Evolutionary conservation across 2,329 filamentous ascomycete genomes (phyloP), one percentile per base, ranked within the genome.

Genomic region (Cytospora piceicola): DNA sequence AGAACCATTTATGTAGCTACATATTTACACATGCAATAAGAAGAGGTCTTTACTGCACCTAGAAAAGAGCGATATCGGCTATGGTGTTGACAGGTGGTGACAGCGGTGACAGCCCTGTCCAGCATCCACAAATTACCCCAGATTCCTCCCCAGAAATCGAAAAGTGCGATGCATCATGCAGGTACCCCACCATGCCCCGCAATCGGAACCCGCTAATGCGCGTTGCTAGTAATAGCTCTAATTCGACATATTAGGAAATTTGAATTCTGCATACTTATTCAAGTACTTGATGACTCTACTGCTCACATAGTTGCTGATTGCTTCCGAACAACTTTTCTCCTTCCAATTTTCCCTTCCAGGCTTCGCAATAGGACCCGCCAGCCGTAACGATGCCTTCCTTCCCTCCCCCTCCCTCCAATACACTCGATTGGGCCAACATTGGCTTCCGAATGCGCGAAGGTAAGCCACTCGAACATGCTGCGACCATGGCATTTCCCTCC

Each of bases 371-470:
- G 42, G 30, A 46, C 55, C 39, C 30, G 7, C 51, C 30, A 14
- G 42, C 34, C 34, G 14, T 30, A 65, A 76, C 67, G 32, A 85
- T 85, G 82, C 73, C 81, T 61, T 68, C 80, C 49, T 94, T 94
- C 75, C 93, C 93, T 70, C 92, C 93, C 34, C 87, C 90, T 14
- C 90, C 92, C 4, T 88, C 91, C 71, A 88, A 87, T 74, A 90
- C 90, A 70, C 94, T 96, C 81, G 93, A 98, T 83, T 98, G 94
- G 94, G 87, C 85, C 77, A 90, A 97, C 74, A 88, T 98, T 70
- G 94, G 94, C 75, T 98, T 98, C 85, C 89, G 89, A 75, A 90
- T 97, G 72, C 91, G 93, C 71, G 93, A 97, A 85, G 92, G 92
- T 92, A 78, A 72, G 81, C 69, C 58, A 27, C 60, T 56, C n/a